These are phyloP conservation scores for Carex myosuroides DNA, from an alignment of 176 grass and related monocot species.

Conservation along the genomic window DNA sequence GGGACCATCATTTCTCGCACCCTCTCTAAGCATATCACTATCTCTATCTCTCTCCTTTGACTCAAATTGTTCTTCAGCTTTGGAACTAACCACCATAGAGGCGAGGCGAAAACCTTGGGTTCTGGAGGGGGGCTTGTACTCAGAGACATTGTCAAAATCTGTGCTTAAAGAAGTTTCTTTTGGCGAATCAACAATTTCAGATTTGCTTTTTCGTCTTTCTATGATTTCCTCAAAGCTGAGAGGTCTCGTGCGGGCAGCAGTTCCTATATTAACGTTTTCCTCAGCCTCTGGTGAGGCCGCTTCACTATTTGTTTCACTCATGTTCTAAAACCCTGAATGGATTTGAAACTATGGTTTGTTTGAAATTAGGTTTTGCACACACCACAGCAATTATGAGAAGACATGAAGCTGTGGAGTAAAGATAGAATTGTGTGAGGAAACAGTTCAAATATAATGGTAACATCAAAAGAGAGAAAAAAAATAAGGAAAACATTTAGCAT, in stretches of 20 bases:
- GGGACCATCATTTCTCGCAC: conserved; percentile 29
- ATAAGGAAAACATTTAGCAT: background rate
- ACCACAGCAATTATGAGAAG: background rate
- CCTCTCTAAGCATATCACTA: conserved; percentile 28
- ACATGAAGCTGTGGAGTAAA: background rate
- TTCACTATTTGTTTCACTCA: conserved; percentile 45
- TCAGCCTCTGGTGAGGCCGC: background rate
- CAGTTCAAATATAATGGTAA: background rate
- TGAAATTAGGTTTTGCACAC: background rate
- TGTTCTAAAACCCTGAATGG: conserved; percentile 27
- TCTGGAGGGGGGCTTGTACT: background rate
- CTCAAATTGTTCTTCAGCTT: conserved; percentile 35
- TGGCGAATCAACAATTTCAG: conserved; percentile 30
- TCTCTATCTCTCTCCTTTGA: conserved; percentile 34
- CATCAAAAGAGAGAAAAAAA: background rate
- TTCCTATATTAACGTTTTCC: conserved; percentile 34
- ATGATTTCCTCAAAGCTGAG: conserved; percentile 81
- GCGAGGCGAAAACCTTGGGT: conserved; percentile 33
- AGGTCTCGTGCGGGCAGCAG: conserved; percentile 82
- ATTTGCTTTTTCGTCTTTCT: conserved; percentile 59
- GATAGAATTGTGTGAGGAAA: background rate
- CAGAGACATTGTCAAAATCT: conserved; percentile 28
- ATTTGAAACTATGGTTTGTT: background rate
- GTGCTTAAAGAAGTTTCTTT: conserved; percentile 27
- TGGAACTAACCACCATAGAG: conserved; percentile 28